Base-by-base conservation (phyloP, 371 early-diverging fungal species). In the Mucor saturninus region DNA sequence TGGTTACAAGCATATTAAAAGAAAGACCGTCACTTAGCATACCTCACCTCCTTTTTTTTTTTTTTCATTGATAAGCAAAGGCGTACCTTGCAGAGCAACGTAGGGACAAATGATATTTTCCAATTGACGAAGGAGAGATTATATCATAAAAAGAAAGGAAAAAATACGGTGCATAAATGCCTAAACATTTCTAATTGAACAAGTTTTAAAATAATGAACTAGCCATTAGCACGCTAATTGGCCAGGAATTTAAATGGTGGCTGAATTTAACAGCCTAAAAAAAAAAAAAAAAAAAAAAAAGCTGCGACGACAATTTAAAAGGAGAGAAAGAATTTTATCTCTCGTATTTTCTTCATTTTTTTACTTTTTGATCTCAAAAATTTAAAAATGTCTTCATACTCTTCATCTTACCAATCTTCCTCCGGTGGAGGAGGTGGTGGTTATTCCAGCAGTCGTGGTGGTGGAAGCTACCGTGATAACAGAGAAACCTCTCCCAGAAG, bases 401-500 rank as follows among this genome's bases (percentile, higher is more conserved):
- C 69, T 31, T 65, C 69, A 35, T 68, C 69, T 56, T 65, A 73
- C 37, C 62, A 62, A 53, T 59, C 67, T 40, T 68, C 69, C 37
- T 69, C 66, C 14, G 61, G 70, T 45, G 61, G 59, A 28, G 58
- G 67, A 28, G 58, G 58, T 37, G 32, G 37, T 42, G 14, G 48
- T 26, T 65, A 66, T 15, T 58, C 59, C 14, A 30, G 56, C 30
- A 60, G 61, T 5, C 51, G 62, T 48, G 52, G 60, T 48, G 61
- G 58, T 32, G 60, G 69, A 61, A 66, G 66, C 26, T 73, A 75
- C 45, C 61, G 74, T 50, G 75, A 78, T 52, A 63, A 70, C 58
- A 69, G 71, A 62, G 73, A 73, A 8, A 65, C 69, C 38, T 73
- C 80, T 48, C 75, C 76, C 43, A 72, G 71, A 72, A 65, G 73